Base-by-base conservation (phyloP, 75 land plant species). In the Cryptomeria japonica region DNA sequence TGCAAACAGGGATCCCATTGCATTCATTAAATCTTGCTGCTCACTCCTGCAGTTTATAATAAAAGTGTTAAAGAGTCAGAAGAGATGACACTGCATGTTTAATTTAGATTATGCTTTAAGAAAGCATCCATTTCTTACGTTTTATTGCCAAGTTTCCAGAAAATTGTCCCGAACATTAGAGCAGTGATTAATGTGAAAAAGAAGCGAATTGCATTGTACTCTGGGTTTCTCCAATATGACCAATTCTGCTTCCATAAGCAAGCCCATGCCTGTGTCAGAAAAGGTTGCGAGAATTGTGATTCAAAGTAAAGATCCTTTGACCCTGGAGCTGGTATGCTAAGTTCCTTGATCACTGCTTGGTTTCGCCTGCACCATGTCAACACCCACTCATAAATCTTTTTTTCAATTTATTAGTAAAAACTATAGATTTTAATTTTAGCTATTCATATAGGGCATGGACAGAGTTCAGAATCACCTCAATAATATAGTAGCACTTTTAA, bases 221-320 rank as follows among this genome's bases (percentile, higher is more conserved):
- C 80, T 3, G 92, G 89, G 58, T 89, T 91, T 28, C 90, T 58
- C 94, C 94, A 93, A 36, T 93, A 93, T 32, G 93, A 91, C 91
- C 89, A 89, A 19, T 91, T 84, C 73, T 89, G 93, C 73, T 93
- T 93, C 94, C 93, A 93, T 32, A 93, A 80, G 41, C 93, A 93
- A 34, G 94, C 91, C 41, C 90, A 76, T 51, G 55, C 16, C 55
- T 51, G 55, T 14, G 55, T 51, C 55, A 51, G 55, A 51, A 51
- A 51, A 51, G 83, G 5, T 64, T 91, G 91, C 12, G 93, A 86
- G 84, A 78, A 91, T 80, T 88, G 73, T 6, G 87, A 87, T 15
- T 79, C 42, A 46, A 93, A 93, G 61, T 61, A 19, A 22, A 93
- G 83, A 80, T 93, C 91, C 42, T 88, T 87, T 32, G 91, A 85